Conservation (phyloP, 495 filamentous ascomycete genomes). For the Neurospora intermedia region DNA sequence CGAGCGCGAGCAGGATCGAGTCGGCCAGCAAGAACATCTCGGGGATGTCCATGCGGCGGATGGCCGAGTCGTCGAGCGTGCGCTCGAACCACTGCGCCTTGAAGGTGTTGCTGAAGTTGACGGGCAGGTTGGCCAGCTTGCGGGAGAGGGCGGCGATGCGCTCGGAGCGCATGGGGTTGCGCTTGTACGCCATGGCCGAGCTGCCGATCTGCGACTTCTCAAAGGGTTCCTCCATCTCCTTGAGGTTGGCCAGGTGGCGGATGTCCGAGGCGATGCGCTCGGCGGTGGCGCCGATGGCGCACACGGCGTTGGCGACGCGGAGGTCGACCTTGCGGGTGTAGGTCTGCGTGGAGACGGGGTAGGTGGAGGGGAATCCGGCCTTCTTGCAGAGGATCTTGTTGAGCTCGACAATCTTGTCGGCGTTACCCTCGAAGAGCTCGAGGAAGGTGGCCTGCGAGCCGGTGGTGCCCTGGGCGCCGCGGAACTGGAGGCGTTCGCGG, state of each 20-base stretch:
- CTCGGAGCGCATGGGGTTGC: conserved; percentile 71
- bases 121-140: conserved; percentile 53
- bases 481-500: conserved; percentile 65
- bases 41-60: conserved; percentile 49
- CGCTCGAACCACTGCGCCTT: conserved; percentile 76
- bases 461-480: conserved; percentile 39
- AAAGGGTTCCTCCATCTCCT: conserved; percentile 84
- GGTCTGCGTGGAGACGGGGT: conserved; percentile 63
- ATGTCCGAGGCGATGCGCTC: conserved; percentile 62
- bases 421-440: conserved; percentile 62
- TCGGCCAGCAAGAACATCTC: conserved; percentile 75
- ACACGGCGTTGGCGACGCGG: conserved; percentile 67
- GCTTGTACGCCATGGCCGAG: conserved; percentile 69
- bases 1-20: conserved; percentile 64
- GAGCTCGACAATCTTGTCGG: conserved; percentile 64
- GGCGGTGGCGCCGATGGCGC: conserved; percentile 72
- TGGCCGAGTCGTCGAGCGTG: conserved; percentile 42
- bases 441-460: conserved; percentile 60
- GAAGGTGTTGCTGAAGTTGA: conserved; percentile 66
- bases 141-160: conserved; percentile 70
- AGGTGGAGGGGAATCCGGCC: conserved; percentile 67
- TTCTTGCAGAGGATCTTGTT: conserved; percentile 63
- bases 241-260: conserved; percentile 55
- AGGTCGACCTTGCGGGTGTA: conserved; percentile 70
- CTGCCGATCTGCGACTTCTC: conserved; percentile 64